phyloP scores from a whole-genome alignment of 306 rosid species.

The Fragaria iinumae region DNA sequence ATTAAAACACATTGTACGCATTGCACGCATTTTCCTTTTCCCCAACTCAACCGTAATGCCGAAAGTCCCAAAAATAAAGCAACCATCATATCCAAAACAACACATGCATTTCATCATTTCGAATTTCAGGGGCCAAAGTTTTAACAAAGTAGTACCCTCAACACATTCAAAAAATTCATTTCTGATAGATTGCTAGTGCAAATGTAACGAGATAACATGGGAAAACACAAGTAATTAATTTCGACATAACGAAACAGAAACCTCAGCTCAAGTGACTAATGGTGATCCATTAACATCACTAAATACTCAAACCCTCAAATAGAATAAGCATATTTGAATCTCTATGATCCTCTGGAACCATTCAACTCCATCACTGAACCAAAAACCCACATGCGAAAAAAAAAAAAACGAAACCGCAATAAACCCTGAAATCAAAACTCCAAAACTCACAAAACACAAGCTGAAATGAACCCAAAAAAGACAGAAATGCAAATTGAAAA shows the following conservation, averaged over 20 bases:
- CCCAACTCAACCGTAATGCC: neutral
- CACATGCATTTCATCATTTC: neutral
- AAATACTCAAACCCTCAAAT: constrained; percentile 11
- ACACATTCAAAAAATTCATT: constrained; percentile 1
- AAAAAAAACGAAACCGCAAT: neutral
- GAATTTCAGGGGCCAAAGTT: neutral
- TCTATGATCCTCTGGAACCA: constrained; percentile 7
- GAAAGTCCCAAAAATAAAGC: neutral
- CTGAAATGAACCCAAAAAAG: constrained; percentile 27
- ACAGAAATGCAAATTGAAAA: constrained; percentile 16
- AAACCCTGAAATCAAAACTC: constrained; percentile 44
- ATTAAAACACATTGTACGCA: constrained; percentile 9
- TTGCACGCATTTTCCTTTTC: neutral
- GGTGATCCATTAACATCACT: constrained; percentile 14
- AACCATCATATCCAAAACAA: neutral
- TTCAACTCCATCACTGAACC: constrained; percentile 26
- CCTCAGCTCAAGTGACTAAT: constrained; percentile 18
- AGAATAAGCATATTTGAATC: neutral
- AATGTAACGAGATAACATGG: neutral
- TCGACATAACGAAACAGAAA: constrained; percentile 8
- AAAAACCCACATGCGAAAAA: constrained; percentile 34
- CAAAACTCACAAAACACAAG: neutral
- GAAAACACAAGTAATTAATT: neutral
- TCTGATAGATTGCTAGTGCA: constrained; percentile 5
- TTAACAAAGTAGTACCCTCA: neutral